Evolutionary conservation across 179 eudicot genomes (phyloP).

Genomic region (Nepenthes alata): DNA sequence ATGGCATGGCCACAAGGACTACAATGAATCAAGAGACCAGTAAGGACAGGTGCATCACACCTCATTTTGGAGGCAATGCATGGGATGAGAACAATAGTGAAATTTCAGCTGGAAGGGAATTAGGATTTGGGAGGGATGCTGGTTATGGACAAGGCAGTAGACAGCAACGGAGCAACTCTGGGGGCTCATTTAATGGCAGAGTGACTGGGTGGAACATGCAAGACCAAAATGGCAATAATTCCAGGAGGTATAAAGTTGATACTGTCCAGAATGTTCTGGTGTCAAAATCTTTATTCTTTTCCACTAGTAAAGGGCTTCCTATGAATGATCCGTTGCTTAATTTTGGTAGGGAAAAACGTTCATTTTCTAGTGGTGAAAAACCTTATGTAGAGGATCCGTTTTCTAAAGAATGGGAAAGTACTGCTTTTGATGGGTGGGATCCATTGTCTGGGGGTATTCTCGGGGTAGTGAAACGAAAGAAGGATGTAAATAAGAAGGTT

Average conservation of each 20-base stretch:
- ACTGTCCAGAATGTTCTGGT: constrained; percentile 25
- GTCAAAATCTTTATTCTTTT: constrained; percentile 36
- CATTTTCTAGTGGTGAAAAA: constrained; percentile 47
- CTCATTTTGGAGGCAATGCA: constrained; percentile 33
- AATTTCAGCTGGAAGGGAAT: constrained; percentile 21
- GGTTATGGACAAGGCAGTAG: constrained; percentile 37
- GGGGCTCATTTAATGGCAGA: constrained; percentile 27
- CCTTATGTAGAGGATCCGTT: constrained; percentile 45
- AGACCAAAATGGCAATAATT: constrained; percentile 31
- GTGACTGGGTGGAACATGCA: constrained; percentile 27
- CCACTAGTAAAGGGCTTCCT: constrained; percentile 32
- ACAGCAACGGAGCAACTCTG: constrained; percentile 32
- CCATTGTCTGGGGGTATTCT: constrained; percentile 51
- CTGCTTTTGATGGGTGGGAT: constrained; percentile 61
- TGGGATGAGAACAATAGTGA: constrained; percentile 21
- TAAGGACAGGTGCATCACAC: constrained; percentile 33
- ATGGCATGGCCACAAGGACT: constrained; percentile 24
- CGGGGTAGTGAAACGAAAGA: constrained; percentile 75
- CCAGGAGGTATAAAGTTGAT: constrained; percentile 32
- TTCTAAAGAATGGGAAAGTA: constrained; percentile 24
- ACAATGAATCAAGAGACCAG: constrained; percentile 19
- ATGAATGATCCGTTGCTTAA: constrained; percentile 34
- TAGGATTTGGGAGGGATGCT: constrained; percentile 33
- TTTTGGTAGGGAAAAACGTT: constrained; percentile 45
- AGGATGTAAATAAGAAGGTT: constrained; percentile 46